Evolutionary conservation across 768 basidiomycete genomes (phyloP).

Genomic region (Austroboletus eburneus): DNA sequence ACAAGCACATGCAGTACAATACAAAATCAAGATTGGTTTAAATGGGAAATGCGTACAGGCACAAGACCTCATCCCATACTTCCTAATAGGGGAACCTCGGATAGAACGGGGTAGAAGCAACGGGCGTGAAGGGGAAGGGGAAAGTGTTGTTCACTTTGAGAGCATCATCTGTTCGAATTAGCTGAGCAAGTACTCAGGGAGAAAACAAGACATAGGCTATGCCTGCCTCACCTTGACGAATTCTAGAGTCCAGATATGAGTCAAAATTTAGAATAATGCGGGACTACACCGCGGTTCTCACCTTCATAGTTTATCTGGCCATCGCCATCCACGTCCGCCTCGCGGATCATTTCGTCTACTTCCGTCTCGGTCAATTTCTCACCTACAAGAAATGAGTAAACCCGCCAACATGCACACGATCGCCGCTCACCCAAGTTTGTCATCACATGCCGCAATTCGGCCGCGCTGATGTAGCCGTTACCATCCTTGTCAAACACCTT

Average conservation of each 20-base stretch:
- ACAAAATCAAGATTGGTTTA: conserved; percentile 4
- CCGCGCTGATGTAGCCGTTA: conserved; percentile 83
- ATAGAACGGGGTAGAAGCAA: conserved; percentile 4
- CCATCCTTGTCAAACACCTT: conserved; percentile 96
- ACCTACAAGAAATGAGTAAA: conserved; percentile 38
- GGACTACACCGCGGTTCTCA: conserved; percentile 27
- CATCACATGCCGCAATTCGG: conserved; percentile 91
- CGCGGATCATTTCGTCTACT: conserved; percentile 96
- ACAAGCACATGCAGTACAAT: not conserved
- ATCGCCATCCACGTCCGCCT: conserved; percentile 92
- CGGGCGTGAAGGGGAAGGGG: conserved; percentile 12
- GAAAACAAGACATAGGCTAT: not conserved
- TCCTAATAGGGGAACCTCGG: conserved; percentile 2
- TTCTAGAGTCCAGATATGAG: conserved; percentile 41
- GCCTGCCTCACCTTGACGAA: conserved; percentile 60
- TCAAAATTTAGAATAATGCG: not conserved
- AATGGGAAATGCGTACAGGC: conserved; percentile 7
- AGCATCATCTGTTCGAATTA: conserved; percentile 60
- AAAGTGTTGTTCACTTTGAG: conserved; percentile 45
- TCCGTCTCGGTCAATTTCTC: conserved; percentile 85
- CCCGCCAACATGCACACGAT: not conserved
- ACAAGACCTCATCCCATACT: conserved; percentile 1
- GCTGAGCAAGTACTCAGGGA: conserved; percentile 8
- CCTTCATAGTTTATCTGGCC: conserved; percentile 91
- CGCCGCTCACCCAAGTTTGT: conserved; percentile 66